Base-by-base conservation (phyloP, 2,329 filamentous ascomycete genomes). In the Pezizomycotina sp. region DNA sequence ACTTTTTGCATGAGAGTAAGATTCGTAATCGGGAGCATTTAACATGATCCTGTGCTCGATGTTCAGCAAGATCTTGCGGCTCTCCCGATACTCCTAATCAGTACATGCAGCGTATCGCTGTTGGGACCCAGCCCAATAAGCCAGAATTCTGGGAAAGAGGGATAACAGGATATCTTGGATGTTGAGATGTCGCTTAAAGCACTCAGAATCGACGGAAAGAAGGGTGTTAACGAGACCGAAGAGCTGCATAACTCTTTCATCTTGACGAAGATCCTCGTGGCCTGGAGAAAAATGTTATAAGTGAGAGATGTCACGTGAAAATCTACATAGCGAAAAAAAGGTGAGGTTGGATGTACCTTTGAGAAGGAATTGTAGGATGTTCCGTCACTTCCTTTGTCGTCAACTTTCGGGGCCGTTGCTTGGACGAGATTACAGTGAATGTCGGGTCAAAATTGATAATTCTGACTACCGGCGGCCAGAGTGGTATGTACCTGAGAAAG, bases 1-100 rank as follows among this genome's bases (percentile, higher is more conserved):
- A 98, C 91, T 62, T 98, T 99, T 56, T 99, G 91, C 89, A 99
- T 95, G 22, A 99, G 69, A 1, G 91, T 95, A 29, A 99, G 72
- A 52, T 92, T 93, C 89, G 53, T 95, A 98, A 56, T 99, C 89
- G 0, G 89, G 91, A 15, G 89, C 89, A 58, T 99, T 91, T 38
- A 99, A 65, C 89, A 99, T 99, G 56, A 98, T 98, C 27, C 91
- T 78, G 56, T 99, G 89, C 61, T 99, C 89, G 47, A 99, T 99
- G 54, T 98, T 99, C 48, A 98, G 75, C 24, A 99, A 63, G 47
- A 99, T 99, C 62, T 93, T 92, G 36, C 89, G 74, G 49, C 79
- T 92, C 58, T 98, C 91, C 45, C 89, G 79, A 55, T 99, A 99
- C 56, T 98, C 89, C 89, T 74, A 53, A 99, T 98, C 29, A 99